Percentiles rank a stretch among this genome's conserved stretches.
Conservation (phyloP, 192 early-diverging fungal species). For the Linnemannia exigua region DNA sequence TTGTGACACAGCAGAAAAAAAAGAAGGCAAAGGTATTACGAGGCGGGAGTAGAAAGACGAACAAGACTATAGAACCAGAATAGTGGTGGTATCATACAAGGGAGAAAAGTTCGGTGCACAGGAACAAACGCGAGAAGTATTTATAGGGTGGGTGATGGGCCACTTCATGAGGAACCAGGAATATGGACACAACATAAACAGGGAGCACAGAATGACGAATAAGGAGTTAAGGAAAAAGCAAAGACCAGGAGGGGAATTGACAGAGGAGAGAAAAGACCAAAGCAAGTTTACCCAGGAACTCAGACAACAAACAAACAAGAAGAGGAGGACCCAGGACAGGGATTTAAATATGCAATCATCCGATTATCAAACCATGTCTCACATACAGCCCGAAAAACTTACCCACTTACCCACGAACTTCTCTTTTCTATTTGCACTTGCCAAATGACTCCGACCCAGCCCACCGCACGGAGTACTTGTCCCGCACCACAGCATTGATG, state of each 20-base stretch:
- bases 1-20: background rate
- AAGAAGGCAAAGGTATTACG: background rate
- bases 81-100: no score
- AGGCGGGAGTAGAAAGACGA: background rate
- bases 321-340: background rate
- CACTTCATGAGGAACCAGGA: no score
- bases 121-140: no score
- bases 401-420: background rate
- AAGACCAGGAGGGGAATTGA: no score
- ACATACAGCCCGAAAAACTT: background rate
- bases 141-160: no score
- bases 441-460: conserved; percentile 22
- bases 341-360: background rate
- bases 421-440: background rate
- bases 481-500: conserved; percentile 61
- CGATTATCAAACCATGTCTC: conserved; percentile 11
- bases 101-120: no score
- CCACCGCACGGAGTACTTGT: conserved; percentile 68
- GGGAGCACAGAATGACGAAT: no score
- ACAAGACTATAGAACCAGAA: background rate
- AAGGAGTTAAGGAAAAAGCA: no score
- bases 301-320: background rate
- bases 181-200: no score
- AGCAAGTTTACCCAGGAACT: no score
- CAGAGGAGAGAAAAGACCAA: no score